Base-by-base conservation (phyloP, 768 basidiomycete species). In the Leccinum subtestaceum region DNA sequence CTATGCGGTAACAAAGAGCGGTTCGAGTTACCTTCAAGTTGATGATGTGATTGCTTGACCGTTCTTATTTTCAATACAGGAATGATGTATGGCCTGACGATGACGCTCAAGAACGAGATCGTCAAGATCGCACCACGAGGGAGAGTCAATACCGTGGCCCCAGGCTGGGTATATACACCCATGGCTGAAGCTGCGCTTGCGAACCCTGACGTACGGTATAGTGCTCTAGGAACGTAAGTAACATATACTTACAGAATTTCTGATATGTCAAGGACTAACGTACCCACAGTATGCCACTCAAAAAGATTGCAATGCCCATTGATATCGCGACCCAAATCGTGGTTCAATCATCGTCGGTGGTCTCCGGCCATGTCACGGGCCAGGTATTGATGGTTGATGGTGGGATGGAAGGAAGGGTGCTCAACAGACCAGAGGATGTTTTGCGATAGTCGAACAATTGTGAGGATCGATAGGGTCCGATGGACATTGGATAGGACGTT, bases 101-200 rank as follows among this genome's bases (percentile, higher is more conserved):
- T 85, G 61, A 78, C 82, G 3, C 77, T 89, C 62, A 90, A 90
- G 74, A 90, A 89, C 65, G 88, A 89, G 70, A 89, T 90, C 53
- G 88, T 90, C 40, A 83, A 83, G 70, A 80, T 89, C 56, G 87
- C 87, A 0, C 84, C 87, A 0, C 77, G 73, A 57, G 89, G 81
- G 3, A 77, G 88, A 31, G 87, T 89, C 5, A 89, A 89, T 58
- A 77, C 76, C 47, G 76, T 90, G 17, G 84, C 80, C 0, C 88
- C 88, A 10, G 87, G 86, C 3, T 87, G 84, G 83, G 81, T 84
- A 1, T 76, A 69, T 53, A 89, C 88, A 56, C 81, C 84, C 2
- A 85, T 85, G 82, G 84, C 83, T 0, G 81, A 79, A 57, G 77
- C 80, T n/a, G 72, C 81, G 3, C 73, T 89, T 52, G 78, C 82